Conservation (phyloP, 1,284 basidiomycete genomes). For the Meira nashicola region DNA sequence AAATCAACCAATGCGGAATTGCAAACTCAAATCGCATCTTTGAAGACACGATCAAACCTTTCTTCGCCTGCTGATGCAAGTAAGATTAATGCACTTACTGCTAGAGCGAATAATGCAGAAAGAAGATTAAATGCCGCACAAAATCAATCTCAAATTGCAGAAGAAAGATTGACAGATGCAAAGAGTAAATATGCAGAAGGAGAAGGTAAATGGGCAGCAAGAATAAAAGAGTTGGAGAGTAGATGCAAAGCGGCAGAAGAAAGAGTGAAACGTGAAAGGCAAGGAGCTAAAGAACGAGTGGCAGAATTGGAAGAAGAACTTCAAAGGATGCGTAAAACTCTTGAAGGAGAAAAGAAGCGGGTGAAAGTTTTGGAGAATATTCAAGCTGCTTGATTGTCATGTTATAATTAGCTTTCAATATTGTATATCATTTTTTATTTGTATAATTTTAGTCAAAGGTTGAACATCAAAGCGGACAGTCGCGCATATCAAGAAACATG, state of each 20-base stretch:
- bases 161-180: constrained; percentile 84
- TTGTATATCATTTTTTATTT: too few species aligned
- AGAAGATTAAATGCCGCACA: constrained; percentile 72
- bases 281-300: constrained; percentile 80
- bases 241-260: constrained; percentile 81
- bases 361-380: constrained; percentile 24
- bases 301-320: constrained; percentile 54
- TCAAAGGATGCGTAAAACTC: constrained; percentile 23
- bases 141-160: constrained; percentile 73
- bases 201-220: constrained; percentile 42
- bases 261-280: constrained; percentile 86
- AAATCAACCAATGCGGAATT: constrained; percentile 68
- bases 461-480: too few species aligned
- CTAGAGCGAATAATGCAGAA: constrained; percentile 58
- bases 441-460: too few species aligned
- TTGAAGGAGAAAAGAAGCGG: constrained; percentile 24
- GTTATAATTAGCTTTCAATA: not conserved
- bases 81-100: constrained; percentile 33
- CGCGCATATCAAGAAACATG: too few species aligned
- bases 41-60: constrained; percentile 58
- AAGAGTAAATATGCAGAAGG: constrained; percentile 53
- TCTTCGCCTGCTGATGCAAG: constrained; percentile 31
- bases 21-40: constrained; percentile 65
- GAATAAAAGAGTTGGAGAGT: constrained; percentile 67
- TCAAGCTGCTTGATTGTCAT: constrained; percentile 17